Base-by-base conservation (phyloP, 768 basidiomycete genomes). In the Boletus coccyginus region DNA sequence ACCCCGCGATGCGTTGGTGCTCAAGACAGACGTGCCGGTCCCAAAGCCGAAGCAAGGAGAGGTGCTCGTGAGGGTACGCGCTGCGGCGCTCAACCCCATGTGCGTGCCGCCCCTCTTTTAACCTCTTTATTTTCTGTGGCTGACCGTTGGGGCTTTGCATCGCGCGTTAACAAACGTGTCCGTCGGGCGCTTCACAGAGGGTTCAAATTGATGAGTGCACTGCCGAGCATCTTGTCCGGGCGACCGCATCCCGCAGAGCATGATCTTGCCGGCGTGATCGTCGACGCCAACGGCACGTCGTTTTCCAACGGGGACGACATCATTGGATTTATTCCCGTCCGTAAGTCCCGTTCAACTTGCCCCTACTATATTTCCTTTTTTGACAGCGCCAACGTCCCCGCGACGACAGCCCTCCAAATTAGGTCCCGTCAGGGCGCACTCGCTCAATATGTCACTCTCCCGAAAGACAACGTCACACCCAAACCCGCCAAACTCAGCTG, bases 11-110 rank as follows among this genome's bases (percentile, higher is more conserved):
- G 70, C 72, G 3, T 61, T 78, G 46, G 59, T 40, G 14, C 57
- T 76, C 53, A 56, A 62, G 47, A 36, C 58, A 1, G 69, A 74
- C 46, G 56, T 62, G 2, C 63, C 71, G 0, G 63, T 75, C 8
- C 70, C 78, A 1, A 67, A 70, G 12, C 72, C 80, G 0, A 57
- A 64, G 13, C 47, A 60, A 17, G 78, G 75, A 5, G 70, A 82
- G 57, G 73, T 87, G 13, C 75, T 85, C 14, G 74, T 87, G 48
- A 75, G 76, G 54, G 75, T 85, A 4, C 70, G 73, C 24, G 79
- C 82, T 11, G 80, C 78, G 0, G 85, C 86, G 0, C 73, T 91
- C 41, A 92, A 92, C 62, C 88, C 88, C 2, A 77, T 84, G 83
- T 87, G 67, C 57, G 80, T 55, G 4, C 63, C 36, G 32, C 40